phyloP scores from a whole-genome alignment of 2,329 filamentous ascomycete species.

The Colletotrichum sp. region DNA sequence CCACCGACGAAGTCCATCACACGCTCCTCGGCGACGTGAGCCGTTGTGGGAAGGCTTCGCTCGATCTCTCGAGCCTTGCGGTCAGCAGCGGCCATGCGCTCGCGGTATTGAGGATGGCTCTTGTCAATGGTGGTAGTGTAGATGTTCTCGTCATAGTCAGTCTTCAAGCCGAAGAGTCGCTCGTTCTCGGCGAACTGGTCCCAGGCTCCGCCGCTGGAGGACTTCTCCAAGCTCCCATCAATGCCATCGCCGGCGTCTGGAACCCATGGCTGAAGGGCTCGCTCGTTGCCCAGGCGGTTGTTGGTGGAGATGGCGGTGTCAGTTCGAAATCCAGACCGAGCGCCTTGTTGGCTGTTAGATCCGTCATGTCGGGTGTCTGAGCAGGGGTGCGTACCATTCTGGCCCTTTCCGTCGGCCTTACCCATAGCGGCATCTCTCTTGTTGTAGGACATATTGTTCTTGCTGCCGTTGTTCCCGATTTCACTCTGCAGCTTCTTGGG shows the following conservation, averaged over 20 bases:
- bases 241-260: conserved; percentile 66
- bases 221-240: conserved; percentile 74
- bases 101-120: conserved; percentile 79
- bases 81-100: conserved; percentile 79
- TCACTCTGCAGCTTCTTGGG: conserved; percentile 19
- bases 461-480: conserved; percentile 17
- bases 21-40: conserved; percentile 90
- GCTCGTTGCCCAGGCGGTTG: conserved; percentile 70
- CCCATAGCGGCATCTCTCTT: conserved; percentile 41
- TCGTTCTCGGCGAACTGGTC: conserved; percentile 96
- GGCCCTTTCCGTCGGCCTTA: conserved; percentile 39
- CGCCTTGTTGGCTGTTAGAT: conserved; percentile 53
- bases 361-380: not conserved
- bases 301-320: conserved; percentile 89
- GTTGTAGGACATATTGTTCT: conserved; percentile 38
- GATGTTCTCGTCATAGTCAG: conserved; percentile 90
- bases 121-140: conserved; percentile 94
- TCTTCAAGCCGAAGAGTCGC: conserved; percentile 83
- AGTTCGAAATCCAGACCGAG: conserved; percentile 76
- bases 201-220: conserved; percentile 63
- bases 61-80: conserved; percentile 91
- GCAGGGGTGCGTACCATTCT: conserved; percentile 41
- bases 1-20: conserved; percentile 69
- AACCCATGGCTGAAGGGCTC: conserved; percentile 82
- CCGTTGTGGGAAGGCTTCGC: conserved; percentile 71